A percentile compares a stretch with the other conserved stretches of the same genome.
phyloP scores from a whole-genome alignment of 176 grass and related monocot species.

The Secale cereale region DNA sequence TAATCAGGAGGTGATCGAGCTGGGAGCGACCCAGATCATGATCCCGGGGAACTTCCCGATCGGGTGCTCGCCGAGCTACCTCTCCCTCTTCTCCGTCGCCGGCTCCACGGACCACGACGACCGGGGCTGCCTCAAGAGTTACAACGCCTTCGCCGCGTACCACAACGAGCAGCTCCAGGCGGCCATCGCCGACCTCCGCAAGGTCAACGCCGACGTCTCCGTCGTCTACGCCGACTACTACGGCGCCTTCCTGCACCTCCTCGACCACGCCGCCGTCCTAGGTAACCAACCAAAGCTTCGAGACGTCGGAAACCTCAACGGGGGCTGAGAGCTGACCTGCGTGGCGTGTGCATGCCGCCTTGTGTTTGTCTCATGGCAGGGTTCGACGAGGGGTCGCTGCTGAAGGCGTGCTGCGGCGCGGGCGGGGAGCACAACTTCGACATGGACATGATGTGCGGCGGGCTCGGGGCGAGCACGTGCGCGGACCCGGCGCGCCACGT shows the following conservation, averaged over 20 bases:
- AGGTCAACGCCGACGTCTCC: slow-evolving; percentile 38
- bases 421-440: slow-evolving; percentile 66
- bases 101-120: slow-evolving; percentile 42
- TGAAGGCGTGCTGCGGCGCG: slow-evolving; percentile 62
- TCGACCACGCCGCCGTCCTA: slow-evolving; percentile 45
- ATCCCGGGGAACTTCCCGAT: slow-evolving; percentile 84
- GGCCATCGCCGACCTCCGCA: slow-evolving; percentile 43
- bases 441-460: slow-evolving; percentile 61
- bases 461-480: slow-evolving; percentile 33
- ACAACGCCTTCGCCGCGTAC: slow-evolving; percentile 68
- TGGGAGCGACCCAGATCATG: slow-evolving; percentile 62
- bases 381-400: slow-evolving; percentile 50
- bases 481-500: slow-evolving; percentile 41
- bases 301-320: background rate
- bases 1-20: slow-evolving; percentile 58
- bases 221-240: slow-evolving; percentile 87
- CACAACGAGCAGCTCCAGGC: slow-evolving; percentile 70
- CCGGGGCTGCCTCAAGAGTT: slow-evolving; percentile 56
- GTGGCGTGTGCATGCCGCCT: background rate
- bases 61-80: slow-evolving; percentile 85
- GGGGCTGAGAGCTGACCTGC: background rate
- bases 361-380: slow-evolving; percentile 19
- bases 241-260: slow-evolving; percentile 67
- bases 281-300: background rate
- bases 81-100: slow-evolving; percentile 53